These are phyloP conservation scores for Lactifluus echinatus DNA, from an alignment of 768 basidiomycete species.

Conservation along the genomic window DNA sequence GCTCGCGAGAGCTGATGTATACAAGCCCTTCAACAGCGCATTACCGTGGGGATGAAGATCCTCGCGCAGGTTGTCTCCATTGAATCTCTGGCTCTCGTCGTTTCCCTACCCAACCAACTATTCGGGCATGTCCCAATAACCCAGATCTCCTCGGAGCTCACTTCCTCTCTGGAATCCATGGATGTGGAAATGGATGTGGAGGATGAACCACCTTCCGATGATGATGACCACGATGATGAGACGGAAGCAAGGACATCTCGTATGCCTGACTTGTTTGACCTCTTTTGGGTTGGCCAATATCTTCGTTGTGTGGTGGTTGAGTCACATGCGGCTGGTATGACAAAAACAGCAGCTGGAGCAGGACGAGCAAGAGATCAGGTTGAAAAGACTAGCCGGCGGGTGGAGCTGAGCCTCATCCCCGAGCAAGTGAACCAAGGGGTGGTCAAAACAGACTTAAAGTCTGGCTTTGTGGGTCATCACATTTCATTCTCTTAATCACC, in stretches of 20 bases:
- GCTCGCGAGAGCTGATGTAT: neutral
- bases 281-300: slow-evolving; percentile 84
- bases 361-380: slow-evolving; percentile 60
- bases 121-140: slow-evolving; percentile 93
- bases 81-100: slow-evolving; percentile 79
- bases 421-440: slow-evolving; percentile 79
- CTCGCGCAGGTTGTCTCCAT: slow-evolving; percentile 82
- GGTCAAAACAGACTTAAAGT: slow-evolving; percentile 63
- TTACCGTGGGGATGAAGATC: slow-evolving; percentile 77
- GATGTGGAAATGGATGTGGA: slow-evolving; percentile 45
- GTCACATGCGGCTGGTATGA: slow-evolving; percentile 58
- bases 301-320: slow-evolving; percentile 68
- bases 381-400: slow-evolving; percentile 58
- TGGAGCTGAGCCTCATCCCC: slow-evolving; percentile 81
- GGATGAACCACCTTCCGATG: slow-evolving; percentile 38
- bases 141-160: slow-evolving; percentile 76
- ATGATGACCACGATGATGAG: slow-evolving; percentile 41
- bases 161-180: slow-evolving; percentile 55
- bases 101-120: slow-evolving; percentile 95
- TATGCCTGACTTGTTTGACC: slow-evolving; percentile 61
- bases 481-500: slow-evolving; percentile 1
- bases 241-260: slow-evolving; percentile 24
- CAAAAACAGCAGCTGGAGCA: slow-evolving; percentile 42
- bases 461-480: slow-evolving; percentile 57
- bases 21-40: slow-evolving; percentile 42